phyloP scores from a whole-genome alignment of 495 filamentous ascomycete species.

The Annulohypoxylon maeteangense region DNA sequence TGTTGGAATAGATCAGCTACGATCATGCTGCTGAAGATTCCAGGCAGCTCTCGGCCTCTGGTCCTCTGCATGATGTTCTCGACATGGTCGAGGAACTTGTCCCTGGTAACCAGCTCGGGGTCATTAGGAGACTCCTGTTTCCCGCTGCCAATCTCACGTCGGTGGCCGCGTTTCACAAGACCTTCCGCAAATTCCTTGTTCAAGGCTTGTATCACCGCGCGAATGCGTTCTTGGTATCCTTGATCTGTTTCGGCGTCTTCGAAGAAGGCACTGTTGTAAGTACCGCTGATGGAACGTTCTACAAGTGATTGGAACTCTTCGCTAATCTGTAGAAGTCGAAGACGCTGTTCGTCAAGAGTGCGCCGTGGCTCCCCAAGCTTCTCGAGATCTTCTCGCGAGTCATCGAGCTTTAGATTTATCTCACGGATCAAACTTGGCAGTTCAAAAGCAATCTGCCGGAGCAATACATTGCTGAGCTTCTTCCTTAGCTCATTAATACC shows the following conservation, averaged over 20 bases:
- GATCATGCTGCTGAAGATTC: conserved; percentile 58
- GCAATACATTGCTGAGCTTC: conserved; percentile 47
- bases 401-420: conserved; percentile 42
- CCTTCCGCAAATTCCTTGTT: conserved; percentile 66
- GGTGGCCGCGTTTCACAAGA: conserved; percentile 60
- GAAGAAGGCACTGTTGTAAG: conserved; percentile 50
- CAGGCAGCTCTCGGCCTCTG: conserved; percentile 57
- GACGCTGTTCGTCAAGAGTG: conserved; percentile 40
- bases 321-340: conserved; percentile 44
- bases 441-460: conserved; percentile 44
- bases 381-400: conserved; percentile 32
- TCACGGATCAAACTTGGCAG: conserved; percentile 48
- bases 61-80: conserved; percentile 46
- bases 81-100: conserved; percentile 46
- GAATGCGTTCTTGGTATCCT: conserved; percentile 63
- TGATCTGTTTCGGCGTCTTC: conserved; percentile 48
- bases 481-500: conserved; percentile 47
- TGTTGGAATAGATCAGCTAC: conserved; percentile 57
- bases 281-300: conserved; percentile 44
- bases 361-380: conserved; percentile 44
- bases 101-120: conserved; percentile 30
- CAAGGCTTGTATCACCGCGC: conserved; percentile 68
- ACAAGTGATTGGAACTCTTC: conserved; percentile 45
- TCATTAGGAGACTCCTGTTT: conserved; percentile 10
- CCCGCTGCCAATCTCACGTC: conserved; percentile 46